Conservation (phyloP, 1,284 basidiomycete species). For the Acaromyces ingoldii region DNA sequence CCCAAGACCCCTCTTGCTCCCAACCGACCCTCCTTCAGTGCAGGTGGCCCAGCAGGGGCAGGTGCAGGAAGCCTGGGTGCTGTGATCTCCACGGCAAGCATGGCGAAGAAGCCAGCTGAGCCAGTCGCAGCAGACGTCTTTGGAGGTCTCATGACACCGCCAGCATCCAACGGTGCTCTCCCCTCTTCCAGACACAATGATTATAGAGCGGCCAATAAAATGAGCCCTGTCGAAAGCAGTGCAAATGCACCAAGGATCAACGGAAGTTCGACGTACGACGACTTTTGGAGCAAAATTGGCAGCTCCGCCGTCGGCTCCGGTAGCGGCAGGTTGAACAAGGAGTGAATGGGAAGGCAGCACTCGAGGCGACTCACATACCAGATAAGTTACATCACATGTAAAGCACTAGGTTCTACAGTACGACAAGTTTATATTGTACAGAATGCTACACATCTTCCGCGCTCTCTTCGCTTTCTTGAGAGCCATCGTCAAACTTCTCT, state of each 20-base stretch:
- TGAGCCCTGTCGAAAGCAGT: neutral
- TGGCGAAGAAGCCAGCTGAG: neutral
- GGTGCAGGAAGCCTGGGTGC: neutral
- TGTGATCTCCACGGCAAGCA: neutral
- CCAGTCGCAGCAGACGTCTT: neutral
- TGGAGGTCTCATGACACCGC: slow-evolving; percentile 3
- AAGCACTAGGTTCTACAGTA: no score
- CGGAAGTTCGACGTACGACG: slow-evolving; percentile 1
- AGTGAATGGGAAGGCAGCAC: no score
- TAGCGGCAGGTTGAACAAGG: no score
- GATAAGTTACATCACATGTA: no score
- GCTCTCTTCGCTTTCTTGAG: no score
- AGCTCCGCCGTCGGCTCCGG: neutral
- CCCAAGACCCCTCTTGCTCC: neutral
- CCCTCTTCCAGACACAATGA: neutral
- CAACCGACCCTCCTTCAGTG: neutral
- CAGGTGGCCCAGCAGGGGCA: neutral
- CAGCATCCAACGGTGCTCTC: neutral
- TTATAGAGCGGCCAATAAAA: neutral
- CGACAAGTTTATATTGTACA: no score
- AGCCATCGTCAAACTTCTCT: no score
- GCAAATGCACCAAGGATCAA: neutral
- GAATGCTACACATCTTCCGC: no score
- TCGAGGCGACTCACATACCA: no score
- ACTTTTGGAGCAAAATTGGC: slow-evolving; percentile 7